These are phyloP conservation scores for Ustanciosporium gigantosporum DNA, from an alignment of 1,284 basidiomycete species.

Conservation along the genomic window DNA sequence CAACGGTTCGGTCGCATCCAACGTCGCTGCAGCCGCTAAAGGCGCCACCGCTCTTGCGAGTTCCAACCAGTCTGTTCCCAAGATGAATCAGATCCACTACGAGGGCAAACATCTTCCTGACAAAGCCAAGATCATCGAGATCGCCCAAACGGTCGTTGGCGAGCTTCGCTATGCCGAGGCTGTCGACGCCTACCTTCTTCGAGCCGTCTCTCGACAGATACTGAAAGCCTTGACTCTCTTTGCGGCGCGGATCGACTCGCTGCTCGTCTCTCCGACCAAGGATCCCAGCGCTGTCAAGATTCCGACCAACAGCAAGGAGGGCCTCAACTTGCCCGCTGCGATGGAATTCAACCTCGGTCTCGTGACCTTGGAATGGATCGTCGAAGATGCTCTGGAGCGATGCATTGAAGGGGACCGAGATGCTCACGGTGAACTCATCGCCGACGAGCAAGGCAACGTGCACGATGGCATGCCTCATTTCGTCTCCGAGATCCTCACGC, in stretches of 20 bases:
- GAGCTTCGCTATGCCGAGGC: constrained; percentile 52
- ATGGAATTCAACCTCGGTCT: constrained; percentile 59
- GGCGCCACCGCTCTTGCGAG: constrained; percentile 6
- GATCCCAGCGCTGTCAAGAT: constrained; percentile 44
- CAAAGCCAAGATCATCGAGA: constrained; percentile 48
- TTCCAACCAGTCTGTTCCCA: constrained; percentile 15
- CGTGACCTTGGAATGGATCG: constrained; percentile 56
- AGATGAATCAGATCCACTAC: constrained; percentile 47
- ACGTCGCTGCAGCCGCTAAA: constrained; percentile 40
- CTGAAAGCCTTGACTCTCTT: constrained; percentile 59
- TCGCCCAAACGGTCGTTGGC: constrained; percentile 49
- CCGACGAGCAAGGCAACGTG: constrained; percentile 41
- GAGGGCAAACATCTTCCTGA: constrained; percentile 51
- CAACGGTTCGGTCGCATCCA: constrained; percentile 20
- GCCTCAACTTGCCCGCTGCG: constrained; percentile 40
- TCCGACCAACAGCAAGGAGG: constrained; percentile 48
- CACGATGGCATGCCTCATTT: constrained; percentile 53
- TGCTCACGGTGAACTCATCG: constrained; percentile 38
- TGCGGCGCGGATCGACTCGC: constrained; percentile 55
- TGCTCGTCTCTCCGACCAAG: constrained; percentile 47
- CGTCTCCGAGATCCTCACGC: constrained; percentile 58
- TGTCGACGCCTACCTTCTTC: constrained; percentile 55
- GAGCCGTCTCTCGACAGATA: constrained; percentile 55
- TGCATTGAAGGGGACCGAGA: constrained; percentile 53
- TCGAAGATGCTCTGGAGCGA: constrained; percentile 58